Percentiles rank a stretch among this genome's conserved stretches.
Evolutionary conservation across 441 rosid species (phyloP).

Genomic region (Hura crepitans): DNA sequence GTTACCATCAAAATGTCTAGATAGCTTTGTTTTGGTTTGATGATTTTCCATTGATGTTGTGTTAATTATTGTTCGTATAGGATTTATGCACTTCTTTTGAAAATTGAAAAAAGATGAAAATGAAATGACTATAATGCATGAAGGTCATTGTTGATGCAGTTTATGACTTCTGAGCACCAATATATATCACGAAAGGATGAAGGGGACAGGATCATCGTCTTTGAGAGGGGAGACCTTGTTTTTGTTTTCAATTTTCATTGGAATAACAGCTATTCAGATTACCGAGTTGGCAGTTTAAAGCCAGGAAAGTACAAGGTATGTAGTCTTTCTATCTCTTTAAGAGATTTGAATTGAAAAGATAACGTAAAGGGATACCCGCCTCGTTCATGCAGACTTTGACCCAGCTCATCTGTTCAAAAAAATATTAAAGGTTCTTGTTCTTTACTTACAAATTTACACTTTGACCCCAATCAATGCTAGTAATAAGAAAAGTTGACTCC

Average conservation of each 20-base stretch:
- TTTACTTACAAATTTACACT: conserved; percentile 6
- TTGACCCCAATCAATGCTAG: conserved; percentile 6
- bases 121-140: conserved; percentile 8
- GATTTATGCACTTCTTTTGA: neutral
- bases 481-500: neutral
- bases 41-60: neutral
- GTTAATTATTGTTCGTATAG: neutral
- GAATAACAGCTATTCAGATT: conserved; percentile 81
- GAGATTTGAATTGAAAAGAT: conserved; percentile 1
- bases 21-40: neutral
- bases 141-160: conserved; percentile 45
- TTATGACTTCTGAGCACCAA: conserved; percentile 92
- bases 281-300: conserved; percentile 76
- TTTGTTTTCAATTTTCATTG: conserved; percentile 93
- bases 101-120: neutral
- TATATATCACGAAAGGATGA: conserved; percentile 80
- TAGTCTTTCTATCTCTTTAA: neutral
- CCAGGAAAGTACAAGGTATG: conserved; percentile 97
- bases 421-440: neutral
- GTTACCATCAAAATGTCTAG: conserved; percentile 26
- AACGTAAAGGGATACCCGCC: neutral
- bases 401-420: neutral
- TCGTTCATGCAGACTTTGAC: conserved; percentile 1
- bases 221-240: conserved; percentile 82
- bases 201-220: conserved; percentile 72